These are phyloP conservation scores for Phytophthora lateralis DNA, from an alignment of 352 stramenopile species.

Conservation along the genomic window DNA sequence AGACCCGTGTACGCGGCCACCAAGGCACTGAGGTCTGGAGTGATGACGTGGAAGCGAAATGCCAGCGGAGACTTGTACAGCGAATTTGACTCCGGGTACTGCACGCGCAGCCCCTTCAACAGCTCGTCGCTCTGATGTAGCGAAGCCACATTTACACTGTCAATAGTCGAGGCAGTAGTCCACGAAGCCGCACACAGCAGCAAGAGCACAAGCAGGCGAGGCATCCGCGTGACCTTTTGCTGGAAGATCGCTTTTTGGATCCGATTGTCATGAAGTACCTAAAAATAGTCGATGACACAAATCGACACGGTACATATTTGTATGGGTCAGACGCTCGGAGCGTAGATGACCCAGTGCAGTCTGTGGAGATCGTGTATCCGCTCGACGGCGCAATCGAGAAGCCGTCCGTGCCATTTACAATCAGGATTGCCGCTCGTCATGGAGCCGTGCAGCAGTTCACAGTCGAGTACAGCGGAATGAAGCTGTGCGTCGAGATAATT, in stretches of 20 bases:
- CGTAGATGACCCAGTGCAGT: conserved; percentile 2
- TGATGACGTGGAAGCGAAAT: conserved; percentile 26
- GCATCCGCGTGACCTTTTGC: conserved; percentile 1
- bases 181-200: background rate
- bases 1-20: conserved; percentile 17
- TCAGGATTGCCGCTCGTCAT: background rate
- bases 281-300: too few species aligned
- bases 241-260: conserved; percentile 1
- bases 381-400: conserved; percentile 10
- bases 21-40: conserved; percentile 14
- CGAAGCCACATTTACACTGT: background rate
- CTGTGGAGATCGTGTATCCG: conserved; percentile 9
- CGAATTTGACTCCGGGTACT: conserved; percentile 18
- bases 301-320: too few species aligned
- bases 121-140: conserved; percentile 9
- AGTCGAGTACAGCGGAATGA: background rate
- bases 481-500: conserved; percentile 4
- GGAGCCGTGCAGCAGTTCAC: background rate
- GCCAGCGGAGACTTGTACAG: conserved; percentile 32
- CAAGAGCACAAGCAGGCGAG: background rate
- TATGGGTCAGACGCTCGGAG: background rate
- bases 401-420: conserved; percentile 3
- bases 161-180: background rate
- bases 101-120: conserved; percentile 16
- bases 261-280: too few species aligned